These are phyloP conservation scores for Debaryomyces hansenii DNA, from an alignment of 805 yeast genomes.

Conservation along the genomic window DNA sequence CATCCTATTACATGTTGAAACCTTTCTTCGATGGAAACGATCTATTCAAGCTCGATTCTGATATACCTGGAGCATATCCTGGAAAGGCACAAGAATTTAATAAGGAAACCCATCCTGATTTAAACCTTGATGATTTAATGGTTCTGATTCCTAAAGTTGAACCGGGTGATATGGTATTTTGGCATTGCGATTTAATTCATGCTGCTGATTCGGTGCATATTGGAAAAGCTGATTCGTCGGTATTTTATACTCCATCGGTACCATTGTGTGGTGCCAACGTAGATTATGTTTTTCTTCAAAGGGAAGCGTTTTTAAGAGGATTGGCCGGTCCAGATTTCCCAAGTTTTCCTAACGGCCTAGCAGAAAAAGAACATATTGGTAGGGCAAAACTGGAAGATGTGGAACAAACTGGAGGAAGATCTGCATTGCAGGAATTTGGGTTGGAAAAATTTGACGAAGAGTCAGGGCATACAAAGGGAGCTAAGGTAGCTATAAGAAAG, in stretches of 20 bases:
- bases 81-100: too few relatives aligned
- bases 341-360: constrained; percentile 19
- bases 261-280: constrained; percentile 28
- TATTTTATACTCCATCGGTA: constrained; percentile 35
- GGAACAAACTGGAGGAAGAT: constrained; percentile 14
- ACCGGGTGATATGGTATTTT: constrained; percentile 44
- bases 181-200: constrained; percentile 47
- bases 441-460: constrained; percentile 14
- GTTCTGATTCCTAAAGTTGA: constrained; percentile 36
- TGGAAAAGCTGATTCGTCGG: constrained; percentile 37
- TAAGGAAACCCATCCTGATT: too few relatives aligned
- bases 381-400: constrained; percentile 19
- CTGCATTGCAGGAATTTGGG: constrained; percentile 17
- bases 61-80: too few relatives aligned
- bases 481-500: constrained; percentile 6
- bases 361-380: constrained; percentile 18
- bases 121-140: constrained; percentile 29
- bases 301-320: constrained; percentile 19
- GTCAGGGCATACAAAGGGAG: constrained; percentile 8
- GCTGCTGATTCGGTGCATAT: constrained; percentile 38
- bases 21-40: too few relatives aligned
- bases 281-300: constrained; percentile 16
- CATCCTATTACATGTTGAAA: too few relatives aligned
- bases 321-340: constrained; percentile 26
- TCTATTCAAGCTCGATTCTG: too few relatives aligned